Evolutionary conservation across 306 rosid genomes (phyloP).

Genomic region (Echinosophora koreensis): DNA sequence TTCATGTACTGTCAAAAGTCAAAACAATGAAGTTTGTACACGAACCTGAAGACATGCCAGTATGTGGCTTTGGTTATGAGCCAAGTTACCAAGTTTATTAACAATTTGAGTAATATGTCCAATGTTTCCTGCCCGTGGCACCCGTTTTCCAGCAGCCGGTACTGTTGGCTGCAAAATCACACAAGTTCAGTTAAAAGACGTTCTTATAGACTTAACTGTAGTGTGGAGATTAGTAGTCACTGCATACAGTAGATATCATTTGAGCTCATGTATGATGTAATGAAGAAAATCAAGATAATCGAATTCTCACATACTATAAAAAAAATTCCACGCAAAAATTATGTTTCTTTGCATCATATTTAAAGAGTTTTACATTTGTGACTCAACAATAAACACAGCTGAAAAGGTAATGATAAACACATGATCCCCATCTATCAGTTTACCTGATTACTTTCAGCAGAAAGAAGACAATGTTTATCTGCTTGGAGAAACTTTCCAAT

Average conservation of each 20-base stretch:
- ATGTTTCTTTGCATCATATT: conserved; percentile 20
- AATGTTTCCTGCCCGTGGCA: conserved; percentile 81
- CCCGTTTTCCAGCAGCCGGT: conserved; percentile 69
- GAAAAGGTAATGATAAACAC: background rate
- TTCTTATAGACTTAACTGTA: background rate
- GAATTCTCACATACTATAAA: conserved; percentile 3
- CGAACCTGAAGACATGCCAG: conserved; percentile 82
- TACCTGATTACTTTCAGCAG: conserved; percentile 74
- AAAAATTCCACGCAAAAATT: background rate
- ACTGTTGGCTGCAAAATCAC: conserved; percentile 72
- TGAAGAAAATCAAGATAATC: conserved; percentile 37
- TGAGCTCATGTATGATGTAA: background rate
- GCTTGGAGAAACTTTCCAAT: conserved; percentile 77
- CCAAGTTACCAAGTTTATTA: conserved; percentile 78
- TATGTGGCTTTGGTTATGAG: conserved; percentile 66
- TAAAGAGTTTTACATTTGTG: conserved; percentile 10
- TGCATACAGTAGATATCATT: conserved; percentile 22
- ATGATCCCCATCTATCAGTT: conserved; percentile 33
- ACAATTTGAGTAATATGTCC: conserved; percentile 86
- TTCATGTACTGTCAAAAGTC: conserved; percentile 8
- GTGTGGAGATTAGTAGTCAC: background rate
- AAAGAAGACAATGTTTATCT: conserved; percentile 73
- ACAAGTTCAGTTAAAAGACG: conserved; percentile 43
- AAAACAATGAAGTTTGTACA: conserved; percentile 33
- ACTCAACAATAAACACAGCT: conserved; percentile 6